Conservation (phyloP, 352 stramenopile species). For the Bremia lactucae region DNA sequence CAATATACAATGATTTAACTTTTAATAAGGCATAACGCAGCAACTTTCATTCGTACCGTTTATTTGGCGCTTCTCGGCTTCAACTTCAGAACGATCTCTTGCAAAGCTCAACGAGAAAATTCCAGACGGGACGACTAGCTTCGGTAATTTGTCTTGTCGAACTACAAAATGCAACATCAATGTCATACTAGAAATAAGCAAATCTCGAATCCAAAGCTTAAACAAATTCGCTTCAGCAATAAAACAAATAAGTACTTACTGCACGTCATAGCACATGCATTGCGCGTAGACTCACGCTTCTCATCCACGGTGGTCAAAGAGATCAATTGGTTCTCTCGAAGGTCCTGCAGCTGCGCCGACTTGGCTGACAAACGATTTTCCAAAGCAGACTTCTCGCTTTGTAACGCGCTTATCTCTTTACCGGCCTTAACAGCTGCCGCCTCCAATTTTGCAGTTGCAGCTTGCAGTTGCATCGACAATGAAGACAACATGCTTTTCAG, state of each 20-base stretch:
- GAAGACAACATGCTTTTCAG: not conserved
- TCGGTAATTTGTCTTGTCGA: not conserved
- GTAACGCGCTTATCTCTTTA: conserved; percentile 13
- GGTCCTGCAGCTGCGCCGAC: not conserved
- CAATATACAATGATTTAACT: not conserved
- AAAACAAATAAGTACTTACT: too few species aligned
- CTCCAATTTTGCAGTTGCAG: conserved; percentile 9
- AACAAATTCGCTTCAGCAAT: too few species aligned
- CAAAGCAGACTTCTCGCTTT: conserved; percentile 10
- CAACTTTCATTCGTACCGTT: conserved; percentile 16
- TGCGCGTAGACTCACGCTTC: conserved; percentile 3
- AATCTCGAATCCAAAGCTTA: too few species aligned
- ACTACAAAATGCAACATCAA: not conserved
- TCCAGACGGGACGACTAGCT: not conserved
- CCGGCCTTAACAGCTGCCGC: conserved; percentile 9
- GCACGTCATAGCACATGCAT: conserved; percentile 1
- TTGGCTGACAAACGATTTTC: conserved; percentile 1
- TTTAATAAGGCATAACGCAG: not conserved
- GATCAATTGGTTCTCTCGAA: not conserved
- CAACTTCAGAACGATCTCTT: conserved; percentile 22
- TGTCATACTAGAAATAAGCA: not conserved
- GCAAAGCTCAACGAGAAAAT: conserved; percentile 15
- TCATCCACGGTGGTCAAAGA: not conserved
- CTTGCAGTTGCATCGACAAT: conserved; percentile 1
- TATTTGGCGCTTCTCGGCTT: conserved; percentile 22